Evolutionary conservation across 805 yeast species (phyloP).

Genomic region (Vanderwaltozyma verrucispora): DNA sequence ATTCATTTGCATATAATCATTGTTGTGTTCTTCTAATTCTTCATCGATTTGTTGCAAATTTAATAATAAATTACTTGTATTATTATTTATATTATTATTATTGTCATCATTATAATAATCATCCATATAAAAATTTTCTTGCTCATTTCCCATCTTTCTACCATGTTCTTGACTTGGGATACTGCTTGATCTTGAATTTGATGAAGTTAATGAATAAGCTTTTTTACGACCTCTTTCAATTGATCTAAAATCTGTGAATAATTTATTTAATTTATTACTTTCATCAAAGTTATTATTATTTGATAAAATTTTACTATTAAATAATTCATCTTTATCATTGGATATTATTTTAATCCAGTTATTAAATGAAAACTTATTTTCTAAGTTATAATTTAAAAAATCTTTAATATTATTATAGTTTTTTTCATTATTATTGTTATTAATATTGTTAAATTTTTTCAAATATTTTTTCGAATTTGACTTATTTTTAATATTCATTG

Average conservation of each 20-base stretch:
- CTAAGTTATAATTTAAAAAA: neutral
- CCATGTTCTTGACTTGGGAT: conserved; percentile 21
- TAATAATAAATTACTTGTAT: conserved; percentile 9
- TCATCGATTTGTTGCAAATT: conserved; percentile 25
- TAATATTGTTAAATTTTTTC: neutral
- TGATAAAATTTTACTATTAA: too few species aligned
- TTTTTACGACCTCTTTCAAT: conserved; percentile 19
- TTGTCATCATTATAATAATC: neutral
- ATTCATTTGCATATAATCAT: conserved; percentile 12
- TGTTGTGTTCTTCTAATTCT: conserved; percentile 13
- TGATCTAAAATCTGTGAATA: too few species aligned
- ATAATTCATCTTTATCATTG: too few species aligned
- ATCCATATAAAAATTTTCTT: neutral
- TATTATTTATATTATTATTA: neutral
- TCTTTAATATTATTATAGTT: too few species aligned
- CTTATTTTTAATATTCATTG: conserved; percentile 10
- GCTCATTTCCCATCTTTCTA: conserved; percentile 9
- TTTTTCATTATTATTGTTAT: too few species aligned
- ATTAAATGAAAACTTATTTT: neutral
- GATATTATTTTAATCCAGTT: neutral
- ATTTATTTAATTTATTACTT: too few species aligned
- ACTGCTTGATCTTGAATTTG: conserved; percentile 17
- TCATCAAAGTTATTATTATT: too few species aligned
- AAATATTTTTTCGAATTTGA: neutral
- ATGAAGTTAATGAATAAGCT: conserved; percentile 6